Conservation (phyloP, 805 yeast genomes). For the Wickerhamiella alocasiicola region DNA sequence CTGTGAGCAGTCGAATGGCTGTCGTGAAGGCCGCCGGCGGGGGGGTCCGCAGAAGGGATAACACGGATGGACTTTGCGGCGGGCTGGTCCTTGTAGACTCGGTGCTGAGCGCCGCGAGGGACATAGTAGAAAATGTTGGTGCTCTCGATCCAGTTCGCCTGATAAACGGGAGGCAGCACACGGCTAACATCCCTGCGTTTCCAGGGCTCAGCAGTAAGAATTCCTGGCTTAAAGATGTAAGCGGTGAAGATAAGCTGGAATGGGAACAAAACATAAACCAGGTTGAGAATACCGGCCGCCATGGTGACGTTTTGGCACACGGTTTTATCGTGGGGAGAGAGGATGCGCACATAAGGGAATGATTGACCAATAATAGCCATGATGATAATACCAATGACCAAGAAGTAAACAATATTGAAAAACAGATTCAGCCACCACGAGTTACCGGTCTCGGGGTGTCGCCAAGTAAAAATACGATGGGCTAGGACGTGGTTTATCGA, state of each 20-base stretch:
- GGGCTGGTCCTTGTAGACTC: slow-evolving; percentile 34
- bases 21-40: slow-evolving; percentile 32
- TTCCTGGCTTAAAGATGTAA: slow-evolving; percentile 43
- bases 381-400: slow-evolving; percentile 46
- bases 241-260: slow-evolving; percentile 38
- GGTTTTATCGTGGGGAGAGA: slow-evolving; percentile 34
- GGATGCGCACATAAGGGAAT: slow-evolving; percentile 46
- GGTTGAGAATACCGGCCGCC: slow-evolving; percentile 38
- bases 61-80: slow-evolving; percentile 38
- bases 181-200: slow-evolving; percentile 26
- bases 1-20: slow-evolving; percentile 35
- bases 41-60: slow-evolving; percentile 43
- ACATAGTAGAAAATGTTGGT: slow-evolving; percentile 52
- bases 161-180: slow-evolving; percentile 30
- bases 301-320: slow-evolving; percentile 44
- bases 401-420: slow-evolving; percentile 39
- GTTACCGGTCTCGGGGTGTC: slow-evolving; percentile 61
- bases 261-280: slow-evolving; percentile 44
- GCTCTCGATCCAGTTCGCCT: slow-evolving; percentile 69
- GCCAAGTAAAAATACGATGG: slow-evolving; percentile 63
- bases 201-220: slow-evolving; percentile 25
- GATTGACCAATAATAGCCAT: slow-evolving; percentile 58
- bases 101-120: slow-evolving; percentile 35
- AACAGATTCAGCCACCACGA: slow-evolving; percentile 36
- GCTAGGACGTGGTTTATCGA: slow-evolving; percentile 53